Percentiles rank a stretch among this genome's conserved stretches.
Conservation (phyloP, 75 land plant species). For the Cupressus sempervirens region DNA sequence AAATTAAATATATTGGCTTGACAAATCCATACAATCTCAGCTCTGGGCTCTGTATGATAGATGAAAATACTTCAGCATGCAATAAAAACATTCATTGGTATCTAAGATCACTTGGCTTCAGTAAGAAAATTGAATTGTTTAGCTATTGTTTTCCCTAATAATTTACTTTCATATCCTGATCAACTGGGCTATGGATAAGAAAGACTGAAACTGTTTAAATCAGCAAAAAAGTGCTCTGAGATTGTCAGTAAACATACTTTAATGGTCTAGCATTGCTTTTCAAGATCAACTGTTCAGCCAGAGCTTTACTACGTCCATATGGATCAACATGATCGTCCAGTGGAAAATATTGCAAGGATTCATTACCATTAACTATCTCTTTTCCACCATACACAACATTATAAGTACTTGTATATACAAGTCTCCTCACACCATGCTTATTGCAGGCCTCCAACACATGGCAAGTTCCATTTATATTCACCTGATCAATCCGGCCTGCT, state of each 20-base stretch:
- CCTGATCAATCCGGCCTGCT: conserved; percentile 64
- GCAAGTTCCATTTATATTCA: conserved; percentile 85
- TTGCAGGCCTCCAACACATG: conserved; percentile 70
- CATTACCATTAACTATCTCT: conserved; percentile 85
- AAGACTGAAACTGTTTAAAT: not conserved
- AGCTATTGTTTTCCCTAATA: not conserved
- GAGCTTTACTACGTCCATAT: conserved; percentile 81
- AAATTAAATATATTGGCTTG: not conserved
- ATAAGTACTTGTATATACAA: conserved; percentile 85
- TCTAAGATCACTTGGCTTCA: not conserved
- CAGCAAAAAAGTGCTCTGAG: not conserved
- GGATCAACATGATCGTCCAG: conserved; percentile 78
- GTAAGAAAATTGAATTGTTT: not conserved
- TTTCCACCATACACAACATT: conserved; percentile 92
- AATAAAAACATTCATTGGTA: not conserved
- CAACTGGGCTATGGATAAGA: not conserved
- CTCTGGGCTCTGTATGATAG: not conserved
- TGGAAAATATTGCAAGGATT: conserved; percentile 67
- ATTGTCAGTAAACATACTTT: conserved; percentile 41
- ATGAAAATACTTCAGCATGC: not conserved
- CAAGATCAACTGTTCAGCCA: conserved; percentile 91
- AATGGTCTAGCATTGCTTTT: conserved; percentile 73
- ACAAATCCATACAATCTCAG: not conserved
- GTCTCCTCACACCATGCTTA: conserved; percentile 68
- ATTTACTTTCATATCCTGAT: not conserved